Base-by-base conservation (phyloP, 2,329 filamentous ascomycete species). In the Cordyceps farinosa region DNA sequence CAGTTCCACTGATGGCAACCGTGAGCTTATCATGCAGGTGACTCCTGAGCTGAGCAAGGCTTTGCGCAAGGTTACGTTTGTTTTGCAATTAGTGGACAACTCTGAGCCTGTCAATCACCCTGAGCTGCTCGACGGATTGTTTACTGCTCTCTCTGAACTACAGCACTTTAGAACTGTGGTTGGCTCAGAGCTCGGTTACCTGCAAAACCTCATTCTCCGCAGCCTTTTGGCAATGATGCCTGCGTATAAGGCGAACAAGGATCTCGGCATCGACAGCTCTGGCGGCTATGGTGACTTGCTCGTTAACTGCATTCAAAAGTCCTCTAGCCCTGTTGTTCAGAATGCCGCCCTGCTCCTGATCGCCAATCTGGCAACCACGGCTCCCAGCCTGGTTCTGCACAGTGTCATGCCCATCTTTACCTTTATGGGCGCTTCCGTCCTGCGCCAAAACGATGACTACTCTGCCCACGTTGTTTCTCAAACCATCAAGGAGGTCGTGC, bases 381-480 rank as follows among this genome's bases (percentile, higher is more conserved):
- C 92, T 0, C 95, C 96, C 0, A 93, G 97, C 73, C 80, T 96
- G 54, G 91, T 99, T 3, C 82, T 99, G 63, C 94, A 99, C 77
- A 97, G 92, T 69, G 91, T 99, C 61, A 99, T 99, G 95, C 95
- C 95, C 13, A 94, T 99, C 59, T 99, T 99, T 78, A 98, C 95
- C 0, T 97, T 98, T 73, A 97, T 98, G 89, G 92, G 94, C 48
- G 90, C 89, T 50, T 97, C 91, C 3, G 89, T 97, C 27, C 83
- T 99, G 56, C 88, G 91, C 55, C 94, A 97, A 77, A 92, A 91
- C 69, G 96, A 99, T 70, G 94, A 98, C 69, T 98, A 97, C 77
- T 98, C 95, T 29, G 92, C 93, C 13, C 91, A 97, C 73, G 94
- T 99, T 38, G 94, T 97, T 64, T 92, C 96, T 70, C 92, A 92